A percentile compares a stretch with the other conserved stretches of the same genome.
Evolutionary conservation across 306 rosid species (phyloP).

Genomic region (Corylus avellana): DNA sequence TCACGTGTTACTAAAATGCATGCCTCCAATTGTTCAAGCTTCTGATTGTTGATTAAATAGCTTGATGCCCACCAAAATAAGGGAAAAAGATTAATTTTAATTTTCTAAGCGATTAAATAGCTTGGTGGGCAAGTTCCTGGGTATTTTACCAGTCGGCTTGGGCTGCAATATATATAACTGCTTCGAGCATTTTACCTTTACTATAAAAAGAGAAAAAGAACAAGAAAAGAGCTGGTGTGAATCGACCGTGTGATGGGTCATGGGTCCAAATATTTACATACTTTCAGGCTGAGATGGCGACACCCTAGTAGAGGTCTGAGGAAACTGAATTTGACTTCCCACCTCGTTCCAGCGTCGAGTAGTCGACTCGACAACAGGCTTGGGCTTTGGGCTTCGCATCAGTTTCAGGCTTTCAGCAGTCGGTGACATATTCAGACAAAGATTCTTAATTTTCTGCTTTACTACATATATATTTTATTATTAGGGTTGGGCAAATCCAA

Average conservation of each 20-base stretch:
- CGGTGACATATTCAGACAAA: constrained; percentile 4
- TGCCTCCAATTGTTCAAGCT: too few species aligned
- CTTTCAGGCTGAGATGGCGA: not conserved
- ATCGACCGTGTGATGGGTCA: not conserved
- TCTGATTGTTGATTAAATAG: too few species aligned
- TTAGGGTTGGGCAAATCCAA: too few species aligned
- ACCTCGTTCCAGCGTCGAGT: not conserved
- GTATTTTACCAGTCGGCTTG: too few species aligned
- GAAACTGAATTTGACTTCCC: not conserved
- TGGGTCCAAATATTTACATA: not conserved
- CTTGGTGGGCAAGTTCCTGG: too few species aligned
- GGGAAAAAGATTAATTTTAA: too few species aligned
- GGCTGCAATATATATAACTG: too few species aligned
- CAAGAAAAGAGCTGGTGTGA: not conserved
- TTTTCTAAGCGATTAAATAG: too few species aligned
- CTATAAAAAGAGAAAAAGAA: not conserved
- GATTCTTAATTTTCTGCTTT: not conserved
- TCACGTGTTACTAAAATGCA: too few species aligned
- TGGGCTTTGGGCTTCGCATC: not conserved
- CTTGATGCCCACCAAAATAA: too few species aligned
- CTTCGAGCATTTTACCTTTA: not conserved
- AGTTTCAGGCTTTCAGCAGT: too few species aligned
- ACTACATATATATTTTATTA: not conserved
- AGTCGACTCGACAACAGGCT: not conserved
- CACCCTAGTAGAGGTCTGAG: not conserved